Evolutionary conservation across 2,329 filamentous ascomycete species (phyloP).

Genomic region (Grosmannia clavigera): DNA sequence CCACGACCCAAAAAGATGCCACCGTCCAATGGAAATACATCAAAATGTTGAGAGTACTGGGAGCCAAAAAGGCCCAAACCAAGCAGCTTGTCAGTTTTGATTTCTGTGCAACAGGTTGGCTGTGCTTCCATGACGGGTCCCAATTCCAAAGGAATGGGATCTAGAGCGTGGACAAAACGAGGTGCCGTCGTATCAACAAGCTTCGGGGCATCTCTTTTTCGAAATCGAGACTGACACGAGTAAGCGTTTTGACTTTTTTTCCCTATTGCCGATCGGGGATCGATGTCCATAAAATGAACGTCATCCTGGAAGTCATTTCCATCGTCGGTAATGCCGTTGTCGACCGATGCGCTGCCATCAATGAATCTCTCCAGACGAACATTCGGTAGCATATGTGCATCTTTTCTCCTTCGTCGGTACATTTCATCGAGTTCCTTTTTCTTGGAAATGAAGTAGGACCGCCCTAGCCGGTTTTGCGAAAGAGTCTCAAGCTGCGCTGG

Average conservation of each 20-base stretch:
- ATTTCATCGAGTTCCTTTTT: constrained; percentile 44
- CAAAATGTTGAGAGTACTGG: constrained; percentile 49
- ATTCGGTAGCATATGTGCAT: constrained; percentile 13
- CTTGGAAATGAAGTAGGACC: constrained; percentile 31
- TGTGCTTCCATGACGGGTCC: neutral
- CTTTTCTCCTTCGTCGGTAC: constrained; percentile 28
- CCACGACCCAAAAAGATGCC: constrained; percentile 47
- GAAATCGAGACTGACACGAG: constrained; percentile 20
- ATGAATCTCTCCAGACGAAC: constrained; percentile 24
- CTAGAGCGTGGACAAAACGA: constrained; percentile 39
- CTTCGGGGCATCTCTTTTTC: constrained; percentile 31
- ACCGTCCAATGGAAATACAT: constrained; percentile 43
- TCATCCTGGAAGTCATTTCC: neutral
- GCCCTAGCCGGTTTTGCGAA: constrained; percentile 18
- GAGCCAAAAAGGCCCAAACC: constrained; percentile 50
- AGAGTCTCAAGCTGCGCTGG: constrained; percentile 46
- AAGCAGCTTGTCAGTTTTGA: constrained; percentile 26
- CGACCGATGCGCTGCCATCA: constrained; percentile 1
- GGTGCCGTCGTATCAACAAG: constrained; percentile 37
- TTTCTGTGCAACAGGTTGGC: constrained; percentile 1
- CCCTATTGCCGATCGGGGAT: neutral
- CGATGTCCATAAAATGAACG: neutral
- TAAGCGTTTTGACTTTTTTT: neutral
- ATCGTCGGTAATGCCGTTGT: neutral
- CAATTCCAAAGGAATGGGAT: constrained; percentile 29